Evolutionary conservation across 768 basidiomycete species (phyloP).

Genomic region (Mycena albidolilacea): DNA sequence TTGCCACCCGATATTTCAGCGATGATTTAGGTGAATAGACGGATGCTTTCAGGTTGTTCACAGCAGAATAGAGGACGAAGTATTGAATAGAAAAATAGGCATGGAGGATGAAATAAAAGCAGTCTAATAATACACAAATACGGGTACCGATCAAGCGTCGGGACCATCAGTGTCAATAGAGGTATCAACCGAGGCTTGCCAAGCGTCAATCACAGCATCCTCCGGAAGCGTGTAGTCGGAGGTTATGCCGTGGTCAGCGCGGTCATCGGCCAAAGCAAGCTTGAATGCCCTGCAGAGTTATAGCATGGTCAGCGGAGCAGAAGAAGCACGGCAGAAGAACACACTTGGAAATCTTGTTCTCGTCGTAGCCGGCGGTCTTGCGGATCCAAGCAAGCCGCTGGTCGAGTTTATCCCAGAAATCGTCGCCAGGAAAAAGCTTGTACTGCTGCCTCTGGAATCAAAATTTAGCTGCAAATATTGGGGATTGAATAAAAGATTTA

Average conservation of each 20-base stretch:
- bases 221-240: not conserved
- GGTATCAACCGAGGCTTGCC: slow-evolving; percentile 1
- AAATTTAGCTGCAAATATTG: too few relatives aligned
- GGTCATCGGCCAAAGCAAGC: not conserved
- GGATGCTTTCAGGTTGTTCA: too few relatives aligned
- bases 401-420: slow-evolving; percentile 18
- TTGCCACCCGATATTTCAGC: too few relatives aligned
- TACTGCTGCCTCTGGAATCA: not conserved
- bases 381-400: not conserved
- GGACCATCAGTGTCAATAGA: not conserved
- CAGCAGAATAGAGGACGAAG: not conserved
- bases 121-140: not conserved
- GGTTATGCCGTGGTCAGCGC: not conserved
- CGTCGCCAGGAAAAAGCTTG: not conserved
- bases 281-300: slow-evolving; percentile 3
- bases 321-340: not conserved
- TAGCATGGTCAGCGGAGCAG: too few relatives aligned
- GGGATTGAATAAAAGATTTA: not conserved
- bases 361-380: not conserved
- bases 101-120: too few relatives aligned
- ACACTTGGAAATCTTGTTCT: slow-evolving; percentile 1
- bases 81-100: not conserved
- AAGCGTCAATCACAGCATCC: not conserved
- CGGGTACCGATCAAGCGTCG: not conserved
- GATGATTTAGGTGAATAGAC: too few relatives aligned